phyloP scores from a whole-genome alignment of 495 filamentous ascomycete genomes.

The Neurospora sp. region DNA sequence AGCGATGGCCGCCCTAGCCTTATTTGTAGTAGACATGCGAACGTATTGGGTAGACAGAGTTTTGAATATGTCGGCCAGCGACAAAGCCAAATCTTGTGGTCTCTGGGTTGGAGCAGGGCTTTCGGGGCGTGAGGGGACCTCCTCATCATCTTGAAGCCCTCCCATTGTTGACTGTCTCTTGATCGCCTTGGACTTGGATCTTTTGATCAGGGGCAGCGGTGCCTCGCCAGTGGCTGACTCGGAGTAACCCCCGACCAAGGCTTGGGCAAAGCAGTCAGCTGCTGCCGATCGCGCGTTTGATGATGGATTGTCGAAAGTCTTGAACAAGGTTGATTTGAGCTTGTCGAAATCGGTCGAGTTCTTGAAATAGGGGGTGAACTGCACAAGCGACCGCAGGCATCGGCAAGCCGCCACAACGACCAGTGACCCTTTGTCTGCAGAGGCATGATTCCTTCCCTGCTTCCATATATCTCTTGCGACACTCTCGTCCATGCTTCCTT shows the following conservation, averaged over 20 bases:
- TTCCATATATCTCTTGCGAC: conserved; percentile 92
- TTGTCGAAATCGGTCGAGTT: conserved; percentile 88
- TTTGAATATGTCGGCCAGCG: conserved; percentile 67
- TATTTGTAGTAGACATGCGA: conserved; percentile 69
- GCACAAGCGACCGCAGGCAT: conserved; percentile 66
- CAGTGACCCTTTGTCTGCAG: conserved; percentile 70
- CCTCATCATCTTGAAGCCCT: conserved; percentile 55
- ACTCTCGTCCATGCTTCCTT: conserved; percentile 68
- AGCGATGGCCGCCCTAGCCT: conserved; percentile 70
- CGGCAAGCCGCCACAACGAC: conserved; percentile 73
- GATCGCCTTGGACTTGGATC: conserved; percentile 56
- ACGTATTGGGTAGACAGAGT: conserved; percentile 77
- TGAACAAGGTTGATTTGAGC: conserved; percentile 68
- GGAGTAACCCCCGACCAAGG: conserved; percentile 71
- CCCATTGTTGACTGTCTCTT: conserved; percentile 56
- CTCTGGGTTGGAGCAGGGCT: conserved; percentile 64
- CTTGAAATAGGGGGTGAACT: conserved; percentile 68
- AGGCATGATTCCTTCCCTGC: conserved; percentile 65
- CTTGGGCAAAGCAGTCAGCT: conserved; percentile 73
- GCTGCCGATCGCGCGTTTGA: conserved; percentile 70
- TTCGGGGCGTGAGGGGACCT: conserved; percentile 61
- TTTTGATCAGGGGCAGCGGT: conserved; percentile 55
- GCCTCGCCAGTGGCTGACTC: conserved; percentile 44
- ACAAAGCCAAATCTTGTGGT: conserved; percentile 58
- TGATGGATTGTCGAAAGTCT: conserved; percentile 69